These are phyloP conservation scores for Boletus eberwhitei DNA, from an alignment of 768 basidiomycete species.

Conservation along the genomic window DNA sequence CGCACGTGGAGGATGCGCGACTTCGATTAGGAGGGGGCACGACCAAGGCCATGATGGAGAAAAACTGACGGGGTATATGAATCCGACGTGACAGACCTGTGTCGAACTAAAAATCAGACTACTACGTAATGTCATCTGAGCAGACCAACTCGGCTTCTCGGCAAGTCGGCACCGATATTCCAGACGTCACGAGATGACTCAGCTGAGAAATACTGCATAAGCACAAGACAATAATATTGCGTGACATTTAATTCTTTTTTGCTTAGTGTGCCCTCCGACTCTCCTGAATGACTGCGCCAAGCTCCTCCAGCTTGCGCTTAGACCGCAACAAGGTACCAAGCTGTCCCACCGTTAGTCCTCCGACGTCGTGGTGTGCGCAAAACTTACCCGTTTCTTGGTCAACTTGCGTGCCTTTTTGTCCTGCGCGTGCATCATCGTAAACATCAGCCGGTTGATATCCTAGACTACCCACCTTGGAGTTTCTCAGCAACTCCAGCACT, in stretches of 20 bases:
- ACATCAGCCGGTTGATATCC: background rate
- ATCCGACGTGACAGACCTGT: background rate
- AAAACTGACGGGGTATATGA: background rate
- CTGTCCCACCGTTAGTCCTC: slow-evolving; percentile 36
- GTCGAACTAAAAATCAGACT: slow-evolving; percentile 16
- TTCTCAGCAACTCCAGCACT: slow-evolving; percentile 96
- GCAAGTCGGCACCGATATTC: slow-evolving; percentile 1
- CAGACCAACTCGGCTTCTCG: slow-evolving; percentile 18
- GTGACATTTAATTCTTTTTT: background rate
- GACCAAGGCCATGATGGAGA: slow-evolving; percentile 27
- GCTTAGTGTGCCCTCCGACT: slow-evolving; percentile 69
- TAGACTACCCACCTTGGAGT: slow-evolving; percentile 74
- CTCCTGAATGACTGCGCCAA: slow-evolving; percentile 88
- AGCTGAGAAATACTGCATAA: background rate
- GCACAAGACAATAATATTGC: background rate
- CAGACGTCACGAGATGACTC: too few relatives aligned
- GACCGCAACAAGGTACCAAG: slow-evolving; percentile 97
- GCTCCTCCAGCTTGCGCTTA: slow-evolving; percentile 98
- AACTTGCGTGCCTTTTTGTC: slow-evolving; percentile 99
- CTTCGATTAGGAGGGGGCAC: slow-evolving; percentile 45
- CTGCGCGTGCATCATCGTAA: slow-evolving; percentile 37
- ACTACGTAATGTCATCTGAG: slow-evolving; percentile 18
- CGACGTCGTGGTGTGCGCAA: background rate
- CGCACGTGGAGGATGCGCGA: slow-evolving; percentile 59
- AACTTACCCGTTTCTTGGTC: slow-evolving; percentile 97